Base-by-base conservation (phyloP, 1,139 yeast species). In the Starmera stellimalicola region DNA sequence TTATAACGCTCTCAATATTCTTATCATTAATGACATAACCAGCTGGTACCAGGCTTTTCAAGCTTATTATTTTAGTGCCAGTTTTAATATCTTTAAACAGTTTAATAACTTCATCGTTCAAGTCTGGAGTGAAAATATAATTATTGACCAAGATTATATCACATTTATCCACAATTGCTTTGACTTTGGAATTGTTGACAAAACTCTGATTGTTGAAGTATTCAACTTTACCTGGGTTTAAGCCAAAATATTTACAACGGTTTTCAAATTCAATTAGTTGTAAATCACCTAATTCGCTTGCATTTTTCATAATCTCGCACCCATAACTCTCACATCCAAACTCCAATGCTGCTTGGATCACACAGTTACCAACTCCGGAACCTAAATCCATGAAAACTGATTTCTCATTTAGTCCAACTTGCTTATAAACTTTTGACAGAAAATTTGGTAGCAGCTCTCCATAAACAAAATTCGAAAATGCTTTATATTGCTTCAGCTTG, bases 301-400 rank as follows among this genome's bases (percentile, higher is more conserved):
- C 94, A 45, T 79, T 79, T 20, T 70, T 69, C 94, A 85, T 87
- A 30, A 88, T 68, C 52, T 88, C 97, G 56, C 93, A 83, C 1
- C 97, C 97, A 49, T 84, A 85, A 54, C 94, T 77, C 33, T 64
- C 63, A 38, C 88, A 83, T 1, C 95, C 95, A 53, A 74, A 77
- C 48, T 87, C 95, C 19, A 87, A 58, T 0, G 95, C 87, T 0
- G 95, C 94, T 54, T 87, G 96, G 33, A 87, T 68, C 0, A 83
- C 80, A 35, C 95, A 84, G 51, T 87, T 87, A 0, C 95, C 97
- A 5, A 88, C 96, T 6, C 96, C 96, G 0, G 94, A 84, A 0
- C 96, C 97, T 26, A 88, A 63, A 55, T 83, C 96, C 40, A 87
- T 76, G 50, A 85, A 87, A 17, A 65, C 70, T 33, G 73, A 71